Percentiles rank a stretch among this genome's conserved stretches.
Conservation (phyloP, 495 filamentous ascomycete genomes). For the Alectoria sarmentosa region DNA sequence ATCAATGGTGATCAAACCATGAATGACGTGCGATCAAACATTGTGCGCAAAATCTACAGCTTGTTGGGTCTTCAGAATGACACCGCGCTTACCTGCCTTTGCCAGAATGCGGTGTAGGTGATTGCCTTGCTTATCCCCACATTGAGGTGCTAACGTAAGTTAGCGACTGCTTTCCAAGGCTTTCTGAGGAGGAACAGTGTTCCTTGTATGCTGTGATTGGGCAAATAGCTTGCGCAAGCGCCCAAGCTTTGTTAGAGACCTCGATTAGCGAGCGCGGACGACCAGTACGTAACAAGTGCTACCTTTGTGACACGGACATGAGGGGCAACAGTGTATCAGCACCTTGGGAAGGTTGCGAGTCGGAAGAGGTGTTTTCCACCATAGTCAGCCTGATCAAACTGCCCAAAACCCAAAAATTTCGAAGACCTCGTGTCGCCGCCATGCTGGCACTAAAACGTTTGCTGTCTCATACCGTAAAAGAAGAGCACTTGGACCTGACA, state of each 20-base stretch:
- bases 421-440: conserved; percentile 57
- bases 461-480: conserved; percentile 52
- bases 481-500: conserved; percentile 56
- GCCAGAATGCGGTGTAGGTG: conserved; percentile 11
- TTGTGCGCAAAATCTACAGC: conserved; percentile 9
- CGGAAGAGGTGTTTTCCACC: conserved; percentile 43
- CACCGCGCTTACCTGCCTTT: not conserved
- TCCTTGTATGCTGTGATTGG: conserved; percentile 20
- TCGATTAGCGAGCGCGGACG: not conserved
- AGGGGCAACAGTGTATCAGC: not conserved
- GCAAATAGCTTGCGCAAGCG: conserved; percentile 20
- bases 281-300: conserved; percentile 30
- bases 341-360: conserved; percentile 29
- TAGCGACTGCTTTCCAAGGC: conserved; percentile 15
- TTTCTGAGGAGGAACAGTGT: conserved; percentile 26
- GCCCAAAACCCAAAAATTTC: conserved; percentile 50
- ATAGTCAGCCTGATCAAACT: conserved; percentile 51
- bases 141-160: not conserved
- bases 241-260: conserved; percentile 8
- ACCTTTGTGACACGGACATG: conserved; percentile 35
- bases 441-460: conserved; percentile 66
- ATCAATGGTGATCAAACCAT: not conserved
- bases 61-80: conserved; percentile 14
- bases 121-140: not conserved
- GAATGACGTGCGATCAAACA: conserved; percentile 1